A percentile compares a stretch with the other conserved stretches of the same genome.
These are phyloP conservation scores for Boletus albobrunnescens DNA, from an alignment of 1,284 basidiomycete species.

Conservation along the genomic window DNA sequence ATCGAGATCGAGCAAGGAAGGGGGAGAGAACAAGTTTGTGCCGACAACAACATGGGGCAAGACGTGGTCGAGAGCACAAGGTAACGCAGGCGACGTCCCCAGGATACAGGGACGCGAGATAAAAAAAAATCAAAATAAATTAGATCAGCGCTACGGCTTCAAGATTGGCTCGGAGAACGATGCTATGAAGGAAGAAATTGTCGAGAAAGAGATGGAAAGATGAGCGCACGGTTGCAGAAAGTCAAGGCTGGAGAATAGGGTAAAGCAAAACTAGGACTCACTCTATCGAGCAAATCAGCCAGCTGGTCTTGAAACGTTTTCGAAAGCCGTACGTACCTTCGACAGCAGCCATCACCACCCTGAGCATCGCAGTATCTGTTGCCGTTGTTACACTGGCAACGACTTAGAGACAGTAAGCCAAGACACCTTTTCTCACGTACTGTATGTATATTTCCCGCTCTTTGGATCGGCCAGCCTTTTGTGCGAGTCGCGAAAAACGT, in stretches of 20 bases:
- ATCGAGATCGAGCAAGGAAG: slow-evolving; percentile 16
- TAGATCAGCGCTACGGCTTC: slow-evolving; percentile 55
- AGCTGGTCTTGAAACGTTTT: slow-evolving; percentile 6
- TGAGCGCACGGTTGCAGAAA: slow-evolving; percentile 34
- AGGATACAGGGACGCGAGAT: slow-evolving; percentile 12
- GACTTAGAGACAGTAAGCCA: neutral
- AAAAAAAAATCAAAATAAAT: slow-evolving; percentile 22
- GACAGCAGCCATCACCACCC: slow-evolving; percentile 91
- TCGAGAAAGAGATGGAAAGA: slow-evolving; percentile 23
- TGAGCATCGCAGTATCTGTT: slow-evolving; percentile 86
- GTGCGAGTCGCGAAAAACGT: slow-evolving; percentile 78
- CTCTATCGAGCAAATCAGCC: slow-evolving; percentile 46
- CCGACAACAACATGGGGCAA: slow-evolving; percentile 16
- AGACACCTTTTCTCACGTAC: slow-evolving; percentile 46
- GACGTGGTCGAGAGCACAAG: slow-evolving; percentile 13
- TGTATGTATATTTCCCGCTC: slow-evolving; percentile 90
- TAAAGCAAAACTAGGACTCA: slow-evolving; percentile 52
- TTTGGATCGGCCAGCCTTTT: slow-evolving; percentile 76
- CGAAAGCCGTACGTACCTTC: slow-evolving; percentile 59
- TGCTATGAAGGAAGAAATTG: slow-evolving; percentile 38
- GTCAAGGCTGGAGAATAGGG: slow-evolving; percentile 14
- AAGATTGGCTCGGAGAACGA: slow-evolving; percentile 57
- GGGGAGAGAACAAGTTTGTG: slow-evolving; percentile 23
- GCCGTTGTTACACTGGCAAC: slow-evolving; percentile 79
- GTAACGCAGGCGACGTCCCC: slow-evolving; percentile 14